Evolutionary conservation across 805 yeast genomes (phyloP), one percentile per base, ranked within the genome.

Genomic region (Wickerhamiella dianesei): DNA sequence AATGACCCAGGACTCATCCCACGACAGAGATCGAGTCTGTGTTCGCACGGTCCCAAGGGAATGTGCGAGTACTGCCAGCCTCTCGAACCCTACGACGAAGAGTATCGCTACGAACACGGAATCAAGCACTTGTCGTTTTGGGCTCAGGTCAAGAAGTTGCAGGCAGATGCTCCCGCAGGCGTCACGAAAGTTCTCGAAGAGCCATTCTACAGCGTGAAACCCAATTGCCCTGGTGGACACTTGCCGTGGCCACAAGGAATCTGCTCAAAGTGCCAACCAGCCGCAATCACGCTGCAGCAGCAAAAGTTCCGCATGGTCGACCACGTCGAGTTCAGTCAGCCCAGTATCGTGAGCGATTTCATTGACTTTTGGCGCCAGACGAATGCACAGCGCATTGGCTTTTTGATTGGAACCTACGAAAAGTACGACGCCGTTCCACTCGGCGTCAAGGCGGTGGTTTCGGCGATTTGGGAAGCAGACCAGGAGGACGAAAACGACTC

Each of bases 1-100:
- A 69, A 68, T 22, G 72, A 75, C 46, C 73, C 75, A 40, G 99
- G 98, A 0, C 67, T 82, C 47, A 85, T 92, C 47, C 64, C 71
- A 22, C 72, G 98, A 32, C 64, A 68, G 35, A 72, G 69, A 52
- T 75, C 85, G 1, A 49, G 57, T 19, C 67, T 87, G 51, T 89
- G 98, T 64, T 75, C 80, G 50, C 98, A 92, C 61, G 82, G 89
- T 2, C 89, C 80, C 36, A 81, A 80, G 56, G 99, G 97, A 1
- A 92, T 92, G 97, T 92, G 98, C 64, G 98, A 92, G 59, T 86
- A 87, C 60, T 92, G 97, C 62, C 78, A 94, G 32, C 96, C 97
- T 0, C 66, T 92, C 45, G 96, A 95, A 35, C 97, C 98, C 2
- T 92, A 89, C 85, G 96, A 92, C 62, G 73, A 72, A 52, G 75